Conservation (phyloP, 371 early-diverging fungal genomes). For the Circinella minor region DNA sequence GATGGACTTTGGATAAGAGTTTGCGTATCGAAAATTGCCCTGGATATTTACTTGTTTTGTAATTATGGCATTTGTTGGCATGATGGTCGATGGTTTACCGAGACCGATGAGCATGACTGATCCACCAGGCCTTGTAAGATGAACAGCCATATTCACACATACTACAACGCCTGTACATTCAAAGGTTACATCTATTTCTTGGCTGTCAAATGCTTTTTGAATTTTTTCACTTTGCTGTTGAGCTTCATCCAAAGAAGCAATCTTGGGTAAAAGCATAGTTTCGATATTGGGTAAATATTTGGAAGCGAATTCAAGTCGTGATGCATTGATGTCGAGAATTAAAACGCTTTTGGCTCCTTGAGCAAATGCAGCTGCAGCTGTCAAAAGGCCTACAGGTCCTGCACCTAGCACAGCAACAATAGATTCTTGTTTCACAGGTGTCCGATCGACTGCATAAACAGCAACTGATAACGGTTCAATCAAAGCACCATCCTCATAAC, state of each 20-base stretch:
- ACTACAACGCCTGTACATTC: constrained; percentile 50
- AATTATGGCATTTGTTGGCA: constrained; percentile 47
- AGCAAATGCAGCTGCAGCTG: constrained; percentile 42
- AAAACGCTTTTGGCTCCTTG: constrained; percentile 37
- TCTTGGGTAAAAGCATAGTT: constrained; percentile 9
- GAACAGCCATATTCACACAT: constrained; percentile 41
- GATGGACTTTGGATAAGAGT: constrained; percentile 26
- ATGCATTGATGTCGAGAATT: constrained; percentile 40
- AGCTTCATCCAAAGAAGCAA: constrained; percentile 13
- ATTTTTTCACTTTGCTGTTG: constrained; percentile 13
- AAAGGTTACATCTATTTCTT: constrained; percentile 28
- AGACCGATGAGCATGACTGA: constrained; percentile 45
- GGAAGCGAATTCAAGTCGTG: constrained; percentile 34
- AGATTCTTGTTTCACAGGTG: constrained; percentile 30
- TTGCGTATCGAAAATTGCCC: constrained; percentile 38
- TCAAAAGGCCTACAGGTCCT: constrained; percentile 46
- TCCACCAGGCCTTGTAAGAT: constrained; percentile 42
- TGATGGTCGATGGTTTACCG: constrained; percentile 39
- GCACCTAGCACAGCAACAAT: constrained; percentile 39
- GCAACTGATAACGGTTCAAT: constrained; percentile 49
- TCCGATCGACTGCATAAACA: constrained; percentile 41
- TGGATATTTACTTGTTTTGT: constrained; percentile 45
- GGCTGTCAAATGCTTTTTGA: constrained; percentile 19
- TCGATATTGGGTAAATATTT: constrained; percentile 25
- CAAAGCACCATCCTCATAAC: constrained; percentile 45